These are phyloP conservation scores for Septoria linicola DNA, from an alignment of 2,329 filamentous ascomycete genomes.

Conservation along the genomic window DNA sequence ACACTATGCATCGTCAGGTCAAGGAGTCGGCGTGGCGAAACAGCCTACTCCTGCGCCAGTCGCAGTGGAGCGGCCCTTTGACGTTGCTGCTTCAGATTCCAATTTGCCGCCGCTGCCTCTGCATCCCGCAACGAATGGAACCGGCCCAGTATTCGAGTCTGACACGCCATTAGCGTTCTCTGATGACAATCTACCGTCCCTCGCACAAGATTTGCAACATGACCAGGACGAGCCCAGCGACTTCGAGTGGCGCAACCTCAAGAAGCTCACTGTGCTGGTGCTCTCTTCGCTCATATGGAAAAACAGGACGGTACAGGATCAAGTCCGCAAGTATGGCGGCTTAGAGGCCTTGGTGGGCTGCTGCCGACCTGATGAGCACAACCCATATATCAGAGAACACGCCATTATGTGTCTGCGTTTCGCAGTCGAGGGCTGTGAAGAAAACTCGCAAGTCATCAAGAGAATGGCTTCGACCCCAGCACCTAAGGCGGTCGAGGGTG, in stretches of 20 bases:
- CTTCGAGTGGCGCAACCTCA: constrained; percentile 78
- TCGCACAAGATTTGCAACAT: constrained; percentile 37
- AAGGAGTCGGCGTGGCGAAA: constrained; percentile 3
- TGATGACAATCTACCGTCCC: constrained; percentile 38
- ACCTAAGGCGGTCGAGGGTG: constrained; percentile 20
- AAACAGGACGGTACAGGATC: constrained; percentile 77
- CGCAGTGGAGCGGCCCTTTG: constrained; percentile 66
- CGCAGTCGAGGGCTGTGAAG: constrained; percentile 64
- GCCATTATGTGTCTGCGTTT: constrained; percentile 86
- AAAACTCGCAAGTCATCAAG: constrained; percentile 69
- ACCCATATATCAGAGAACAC: constrained; percentile 90
- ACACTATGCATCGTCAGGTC: constrained; percentile 7
- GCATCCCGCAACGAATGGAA: constrained; percentile 36
- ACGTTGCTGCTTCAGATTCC: constrained; percentile 39
- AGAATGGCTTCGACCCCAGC: constrained; percentile 49
- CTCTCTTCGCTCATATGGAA: constrained; percentile 88
- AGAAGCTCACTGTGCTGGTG: constrained; percentile 88
- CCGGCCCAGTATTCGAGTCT: constrained; percentile 45
- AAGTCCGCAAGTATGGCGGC: constrained; percentile 80
- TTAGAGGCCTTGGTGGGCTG: constrained; percentile 86
- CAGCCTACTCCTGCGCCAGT: constrained; percentile 36
- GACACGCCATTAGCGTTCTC: constrained; percentile 42
- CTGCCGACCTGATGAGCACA: constrained; percentile 87
- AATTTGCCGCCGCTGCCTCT: constrained; percentile 38
- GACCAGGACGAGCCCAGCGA: constrained; percentile 62